Percentiles rank a stretch among this genome's conserved stretches.
Evolutionary conservation across 768 basidiomycete genomes (phyloP).

Genomic region (Boletus sensibilis): DNA sequence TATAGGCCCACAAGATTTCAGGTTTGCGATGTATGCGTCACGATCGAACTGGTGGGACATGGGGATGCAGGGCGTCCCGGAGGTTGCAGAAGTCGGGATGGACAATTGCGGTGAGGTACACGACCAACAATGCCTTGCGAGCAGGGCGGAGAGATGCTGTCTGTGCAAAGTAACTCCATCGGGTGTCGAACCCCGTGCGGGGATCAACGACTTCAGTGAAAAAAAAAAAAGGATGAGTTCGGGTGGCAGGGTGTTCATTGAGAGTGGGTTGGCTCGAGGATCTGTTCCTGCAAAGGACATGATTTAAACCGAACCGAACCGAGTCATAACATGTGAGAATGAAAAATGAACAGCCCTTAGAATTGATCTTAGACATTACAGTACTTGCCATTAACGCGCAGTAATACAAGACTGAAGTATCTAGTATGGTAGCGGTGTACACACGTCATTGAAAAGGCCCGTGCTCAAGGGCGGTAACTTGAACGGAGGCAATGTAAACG

Average conservation of each 20-base stretch:
- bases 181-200: too few species aligned
- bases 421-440: background rate
- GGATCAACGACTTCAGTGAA: background rate
- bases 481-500: slow-evolving; percentile 26
- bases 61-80: background rate
- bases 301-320: background rate
- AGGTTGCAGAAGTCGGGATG: background rate
- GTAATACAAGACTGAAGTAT: background rate
- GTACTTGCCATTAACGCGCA: background rate
- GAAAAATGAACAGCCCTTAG: background rate
- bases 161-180: background rate
- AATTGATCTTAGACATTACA: background rate
- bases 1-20: background rate
- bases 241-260: background rate
- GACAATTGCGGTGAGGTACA: background rate
- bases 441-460: slow-evolving; percentile 10
- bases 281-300: background rate
- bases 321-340: background rate
- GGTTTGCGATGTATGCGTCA: background rate
- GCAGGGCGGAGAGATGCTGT: background rate
- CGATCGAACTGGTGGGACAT: background rate
- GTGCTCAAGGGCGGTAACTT: slow-evolving; percentile 19
- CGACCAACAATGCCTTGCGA: background rate
- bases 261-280: background rate
- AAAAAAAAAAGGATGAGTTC: background rate